phyloP scores from a whole-genome alignment of 306 rosid species.

The Argentina anserina region DNA sequence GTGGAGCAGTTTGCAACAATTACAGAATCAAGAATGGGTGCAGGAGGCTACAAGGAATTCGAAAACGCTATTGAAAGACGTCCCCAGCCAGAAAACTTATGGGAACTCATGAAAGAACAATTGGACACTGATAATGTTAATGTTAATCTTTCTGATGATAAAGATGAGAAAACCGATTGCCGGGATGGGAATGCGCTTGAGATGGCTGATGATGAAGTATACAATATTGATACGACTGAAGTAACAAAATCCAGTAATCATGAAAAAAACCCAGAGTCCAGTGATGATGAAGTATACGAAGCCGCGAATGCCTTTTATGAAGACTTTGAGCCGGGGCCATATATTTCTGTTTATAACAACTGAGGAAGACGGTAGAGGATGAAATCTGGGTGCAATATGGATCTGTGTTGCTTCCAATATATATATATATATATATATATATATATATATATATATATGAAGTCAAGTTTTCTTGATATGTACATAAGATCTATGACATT shows the following conservation, averaged over 20 bases:
- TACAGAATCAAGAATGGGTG: conserved; percentile 20
- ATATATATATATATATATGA: too few relatives aligned
- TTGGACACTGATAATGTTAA: background rate
- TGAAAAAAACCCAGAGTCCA: background rate
- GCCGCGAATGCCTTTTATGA: background rate
- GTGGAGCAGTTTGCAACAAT: background rate
- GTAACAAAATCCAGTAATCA: background rate
- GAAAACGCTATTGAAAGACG: background rate
- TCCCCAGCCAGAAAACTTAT: background rate
- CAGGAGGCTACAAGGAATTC: conserved; percentile 6
- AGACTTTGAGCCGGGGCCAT: conserved; percentile 15
- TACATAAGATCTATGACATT: too few relatives aligned
- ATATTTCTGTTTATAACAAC: background rate
- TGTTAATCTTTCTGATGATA: background rate
- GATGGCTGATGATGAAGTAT: background rate
- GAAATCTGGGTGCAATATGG: background rate
- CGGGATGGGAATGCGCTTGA: background rate
- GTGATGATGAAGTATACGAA: background rate
- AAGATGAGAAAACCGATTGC: background rate
- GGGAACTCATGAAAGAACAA: background rate
- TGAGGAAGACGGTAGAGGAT: background rate
- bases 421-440: too few relatives aligned
- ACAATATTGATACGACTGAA: background rate
- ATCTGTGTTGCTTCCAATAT: too few relatives aligned
- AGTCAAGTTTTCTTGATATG: too few relatives aligned